Conservation (phyloP, 2,329 filamentous ascomycete genomes). For the Trichophyton benhamiae region DNA sequence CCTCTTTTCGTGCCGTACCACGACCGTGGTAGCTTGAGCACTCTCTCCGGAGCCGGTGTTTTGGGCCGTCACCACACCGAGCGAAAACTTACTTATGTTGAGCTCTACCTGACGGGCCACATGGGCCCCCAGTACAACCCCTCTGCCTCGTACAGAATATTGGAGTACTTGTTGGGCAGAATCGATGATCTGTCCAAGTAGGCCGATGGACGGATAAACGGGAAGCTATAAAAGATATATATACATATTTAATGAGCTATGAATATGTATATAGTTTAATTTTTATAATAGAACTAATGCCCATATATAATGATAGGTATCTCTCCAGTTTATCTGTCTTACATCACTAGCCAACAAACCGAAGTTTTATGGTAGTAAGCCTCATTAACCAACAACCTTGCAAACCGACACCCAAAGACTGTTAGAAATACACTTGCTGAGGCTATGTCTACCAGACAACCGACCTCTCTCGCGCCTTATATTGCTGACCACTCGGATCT, state of each 20-base stretch:
- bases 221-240: background rate
- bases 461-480: background rate
- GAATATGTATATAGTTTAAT: background rate
- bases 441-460: background rate
- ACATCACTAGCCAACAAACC: background rate
- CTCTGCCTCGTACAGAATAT: constrained; percentile 45
- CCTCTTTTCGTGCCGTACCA: constrained; percentile 61
- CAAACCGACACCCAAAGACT: too few relatives aligned
- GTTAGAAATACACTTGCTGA: background rate
- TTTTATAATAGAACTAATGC: background rate
- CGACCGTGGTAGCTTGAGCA: constrained; percentile 31
- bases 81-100: constrained; percentile 60
- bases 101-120: constrained; percentile 53
- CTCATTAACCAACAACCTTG: background rate
- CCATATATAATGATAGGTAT: background rate
- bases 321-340: background rate
- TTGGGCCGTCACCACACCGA: constrained; percentile 61
- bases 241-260: background rate
- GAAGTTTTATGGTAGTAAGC: background rate
- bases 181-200: constrained; percentile 28
- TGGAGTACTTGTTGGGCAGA: constrained; percentile 61
- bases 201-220: background rate
- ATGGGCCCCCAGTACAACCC: constrained; percentile 34
- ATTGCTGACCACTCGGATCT: background rate
- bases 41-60: constrained; percentile 50